Evolutionary conservation across 2,329 filamentous ascomycete species (phyloP).

Genomic region (Gremmenia infestans): DNA sequence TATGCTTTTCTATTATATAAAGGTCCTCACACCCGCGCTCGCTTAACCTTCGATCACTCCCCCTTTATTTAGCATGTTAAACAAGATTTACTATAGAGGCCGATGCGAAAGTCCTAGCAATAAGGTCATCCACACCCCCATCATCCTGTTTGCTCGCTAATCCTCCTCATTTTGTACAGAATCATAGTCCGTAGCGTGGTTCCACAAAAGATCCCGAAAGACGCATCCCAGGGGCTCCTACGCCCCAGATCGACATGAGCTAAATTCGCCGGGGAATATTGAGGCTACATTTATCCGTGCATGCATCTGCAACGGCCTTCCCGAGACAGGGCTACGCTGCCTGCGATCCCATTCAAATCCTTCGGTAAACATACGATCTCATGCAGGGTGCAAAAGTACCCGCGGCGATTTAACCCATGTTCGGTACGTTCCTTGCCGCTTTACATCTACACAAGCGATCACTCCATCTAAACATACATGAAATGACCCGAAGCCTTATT

Average conservation of each 20-base stretch:
- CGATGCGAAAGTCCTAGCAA: too few relatives aligned
- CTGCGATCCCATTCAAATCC: neutral
- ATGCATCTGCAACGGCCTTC: neutral
- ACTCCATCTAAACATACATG: too few relatives aligned
- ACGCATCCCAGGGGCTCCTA: neutral
- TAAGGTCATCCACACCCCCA: too few relatives aligned
- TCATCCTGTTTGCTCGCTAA: too few relatives aligned
- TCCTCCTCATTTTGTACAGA: neutral
- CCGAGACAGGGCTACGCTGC: neutral
- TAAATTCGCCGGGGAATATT: neutral
- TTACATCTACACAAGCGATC: too few relatives aligned
- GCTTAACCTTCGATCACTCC: neutral
- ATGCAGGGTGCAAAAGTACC: neutral
- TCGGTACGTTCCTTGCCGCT: too few relatives aligned
- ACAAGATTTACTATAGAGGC: neutral
- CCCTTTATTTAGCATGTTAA: neutral
- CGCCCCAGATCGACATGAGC: neutral
- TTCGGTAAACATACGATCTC: neutral
- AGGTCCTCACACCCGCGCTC: neutral
- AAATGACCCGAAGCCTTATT: neutral
- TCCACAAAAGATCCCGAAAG: too few relatives aligned
- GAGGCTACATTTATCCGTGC: neutral
- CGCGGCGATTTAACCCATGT: neutral
- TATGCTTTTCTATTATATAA: neutral
- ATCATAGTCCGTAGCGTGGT: neutral